Conservation (phyloP, 805 yeast genomes). For the Wickerhamiella siamensis region DNA sequence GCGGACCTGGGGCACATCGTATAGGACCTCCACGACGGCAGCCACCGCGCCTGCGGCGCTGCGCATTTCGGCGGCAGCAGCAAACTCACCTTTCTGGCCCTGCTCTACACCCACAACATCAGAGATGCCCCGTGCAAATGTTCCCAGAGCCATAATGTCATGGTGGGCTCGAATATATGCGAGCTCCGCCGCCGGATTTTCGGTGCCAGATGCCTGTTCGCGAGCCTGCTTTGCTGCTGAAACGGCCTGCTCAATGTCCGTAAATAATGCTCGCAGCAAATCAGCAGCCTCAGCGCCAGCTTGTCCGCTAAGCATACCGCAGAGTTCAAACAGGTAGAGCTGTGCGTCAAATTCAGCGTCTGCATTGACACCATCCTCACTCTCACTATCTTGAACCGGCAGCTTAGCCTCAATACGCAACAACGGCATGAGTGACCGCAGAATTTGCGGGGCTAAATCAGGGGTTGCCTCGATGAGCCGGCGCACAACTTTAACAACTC, state of each 20-base stretch:
- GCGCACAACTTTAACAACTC: conserved; percentile 65
- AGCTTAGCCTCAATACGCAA: conserved; percentile 48
- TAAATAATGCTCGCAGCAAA: conserved; percentile 61
- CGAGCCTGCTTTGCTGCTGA: not conserved
- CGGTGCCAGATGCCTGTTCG: conserved; percentile 22
- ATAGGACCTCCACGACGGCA: conserved; percentile 66
- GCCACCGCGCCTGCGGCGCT: conserved; percentile 69
- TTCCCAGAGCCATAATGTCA: conserved; percentile 74
- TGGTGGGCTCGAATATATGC: conserved; percentile 61
- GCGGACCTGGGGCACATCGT: conserved; percentile 52
- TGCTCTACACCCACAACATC: conserved; percentile 20
- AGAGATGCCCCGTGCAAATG: conserved; percentile 76
- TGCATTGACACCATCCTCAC: conserved; percentile 23
- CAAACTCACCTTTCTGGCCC: conserved; percentile 4
- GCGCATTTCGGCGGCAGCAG: conserved; percentile 37
- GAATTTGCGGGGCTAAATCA: conserved; percentile 40
- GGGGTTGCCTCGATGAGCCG: conserved; percentile 35
- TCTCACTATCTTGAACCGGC: conserved; percentile 36
- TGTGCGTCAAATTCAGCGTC: conserved; percentile 60
- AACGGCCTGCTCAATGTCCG: conserved; percentile 41
- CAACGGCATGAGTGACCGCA: conserved; percentile 44
- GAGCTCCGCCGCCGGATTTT: conserved; percentile 2
- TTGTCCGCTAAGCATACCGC: conserved; percentile 60
- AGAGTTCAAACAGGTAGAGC: conserved; percentile 68
- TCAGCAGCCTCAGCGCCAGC: conserved; percentile 32